Evolutionary conservation across 495 filamentous ascomycete species (phyloP).

Genomic region (Penicillium bovifimosum): DNA sequence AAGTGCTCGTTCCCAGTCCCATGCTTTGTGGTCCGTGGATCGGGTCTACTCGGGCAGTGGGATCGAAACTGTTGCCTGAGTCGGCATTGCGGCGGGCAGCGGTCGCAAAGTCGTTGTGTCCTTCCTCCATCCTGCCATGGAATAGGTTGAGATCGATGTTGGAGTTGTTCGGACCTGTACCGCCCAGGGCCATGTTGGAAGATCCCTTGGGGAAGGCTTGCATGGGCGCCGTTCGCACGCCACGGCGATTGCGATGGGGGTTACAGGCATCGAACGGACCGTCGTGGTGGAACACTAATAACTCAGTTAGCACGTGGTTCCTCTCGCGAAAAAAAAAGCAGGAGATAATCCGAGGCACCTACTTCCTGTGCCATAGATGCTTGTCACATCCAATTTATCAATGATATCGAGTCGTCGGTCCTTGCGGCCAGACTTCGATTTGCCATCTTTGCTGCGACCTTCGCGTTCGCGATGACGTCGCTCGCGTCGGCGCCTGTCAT

Average conservation of each 20-base stretch:
- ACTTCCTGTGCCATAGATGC: constrained; percentile 94
- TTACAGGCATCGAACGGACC: constrained; percentile 98
- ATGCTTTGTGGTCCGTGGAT: constrained; percentile 78
- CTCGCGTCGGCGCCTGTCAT: constrained; percentile 71
- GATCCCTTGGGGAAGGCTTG: constrained; percentile 91
- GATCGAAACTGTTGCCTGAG: constrained; percentile 46
- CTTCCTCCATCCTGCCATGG: constrained; percentile 77
- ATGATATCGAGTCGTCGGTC: constrained; percentile 81
- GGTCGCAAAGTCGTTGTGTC: constrained; percentile 69
- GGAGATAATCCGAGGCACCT: constrained; percentile 32
- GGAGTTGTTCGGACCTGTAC: constrained; percentile 75
- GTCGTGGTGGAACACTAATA: constrained; percentile 92
- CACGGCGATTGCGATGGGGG: constrained; percentile 86
- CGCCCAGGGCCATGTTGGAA: constrained; percentile 85
- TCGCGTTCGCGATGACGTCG: constrained; percentile 64
- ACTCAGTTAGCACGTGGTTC: constrained; percentile 7
- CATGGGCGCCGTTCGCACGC: constrained; percentile 82
- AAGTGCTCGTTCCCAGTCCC: constrained; percentile 91
- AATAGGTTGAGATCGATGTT: constrained; percentile 79
- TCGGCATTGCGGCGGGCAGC: constrained; percentile 37
- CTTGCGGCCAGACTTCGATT: constrained; percentile 38
- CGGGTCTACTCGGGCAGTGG: constrained; percentile 55
- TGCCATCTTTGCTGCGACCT: constrained; percentile 54
- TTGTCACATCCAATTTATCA: constrained; percentile 94
- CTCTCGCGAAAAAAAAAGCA: not conserved